Evolutionary conservation across 1,139 yeast genomes (phyloP), one percentile per base, ranked within the genome.

Genomic region (Scheffersomyces insectosa): DNA sequence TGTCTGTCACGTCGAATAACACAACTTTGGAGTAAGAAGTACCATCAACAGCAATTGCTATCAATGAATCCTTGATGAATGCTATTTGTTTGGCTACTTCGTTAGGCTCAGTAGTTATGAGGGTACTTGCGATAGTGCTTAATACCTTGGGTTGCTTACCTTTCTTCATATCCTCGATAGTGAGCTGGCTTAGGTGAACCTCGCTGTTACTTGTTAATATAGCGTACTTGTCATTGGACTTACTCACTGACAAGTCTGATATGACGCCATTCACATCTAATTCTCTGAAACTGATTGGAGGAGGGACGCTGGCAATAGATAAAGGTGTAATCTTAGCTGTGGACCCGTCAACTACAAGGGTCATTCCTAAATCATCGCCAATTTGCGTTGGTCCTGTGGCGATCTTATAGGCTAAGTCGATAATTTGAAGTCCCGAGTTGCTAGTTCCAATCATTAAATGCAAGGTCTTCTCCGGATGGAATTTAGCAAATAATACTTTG

Each of bases 381-480:
- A 80, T 65, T 8, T 72, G 63, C 0, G 86, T 77, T 7, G 95
- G 85, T 1, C 97, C 97, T 7, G 80, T 73, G 1, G 79, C 76
- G 30, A 82, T 73, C 49, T 78, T 78, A 59, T 82, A 76, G 2
- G 91, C 77, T 57, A 90, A 80, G 55, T 88, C 91, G 38, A 85
- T 73, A 39, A 89, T 77, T 49, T 82, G 84, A 32, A 90, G 63
- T 2, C 71, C 69, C 13, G 57, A 53, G 6, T 62, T 52, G 0
- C 66, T 50, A 11, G 83, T 77, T 16, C 85, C 89, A 44, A 86
- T 68, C 78, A 89, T 75, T 37, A 89, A 63, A 36, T 88, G 83
- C 38, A 83, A 75, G 1, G 96, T 90, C 59, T 88, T 87, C 59
- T 91, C 98, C 1, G 96, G 93, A 57, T 93, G 98, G 83, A 96